Evolutionary conservation across 2,329 filamentous ascomycete genomes (phyloP).

Genomic region (Exophiala phaeomuriformis): DNA sequence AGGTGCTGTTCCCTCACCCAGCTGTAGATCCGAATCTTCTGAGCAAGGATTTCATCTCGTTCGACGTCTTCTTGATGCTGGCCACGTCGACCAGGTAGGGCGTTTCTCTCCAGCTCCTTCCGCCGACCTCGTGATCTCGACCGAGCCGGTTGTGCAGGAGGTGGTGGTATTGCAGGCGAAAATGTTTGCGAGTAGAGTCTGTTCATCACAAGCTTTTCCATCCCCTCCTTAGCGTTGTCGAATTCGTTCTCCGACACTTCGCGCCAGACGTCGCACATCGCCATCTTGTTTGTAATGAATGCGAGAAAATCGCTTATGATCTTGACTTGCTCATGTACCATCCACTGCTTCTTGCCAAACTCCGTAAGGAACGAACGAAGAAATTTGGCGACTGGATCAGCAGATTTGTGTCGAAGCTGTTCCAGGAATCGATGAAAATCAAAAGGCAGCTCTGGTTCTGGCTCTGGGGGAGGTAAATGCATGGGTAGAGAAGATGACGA

Average conservation of each 20-base stretch:
- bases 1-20: slow-evolving; percentile 92
- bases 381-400: slow-evolving; percentile 95
- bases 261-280: slow-evolving; percentile 89
- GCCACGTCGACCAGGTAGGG: slow-evolving; percentile 77
- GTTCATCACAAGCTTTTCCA: slow-evolving; percentile 99
- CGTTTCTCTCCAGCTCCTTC: slow-evolving; percentile 59
- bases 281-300: slow-evolving; percentile 98
- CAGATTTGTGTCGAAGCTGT: slow-evolving; percentile 89
- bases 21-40: slow-evolving; percentile 94
- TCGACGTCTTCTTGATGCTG: slow-evolving; percentile 99
- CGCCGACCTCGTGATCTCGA: slow-evolving; percentile 57
- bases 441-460: slow-evolving; percentile 80
- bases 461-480: slow-evolving; percentile 57
- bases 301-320: slow-evolving; percentile 94
- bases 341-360: slow-evolving; percentile 97
- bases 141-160: slow-evolving; percentile 55
- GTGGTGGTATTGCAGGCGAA: slow-evolving; percentile 80
- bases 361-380: slow-evolving; percentile 89
- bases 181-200: slow-evolving; percentile 92
- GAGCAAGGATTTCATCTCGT: slow-evolving; percentile 85
- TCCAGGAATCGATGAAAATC: slow-evolving; percentile 97
- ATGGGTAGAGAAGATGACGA: slow-evolving; percentile 9
- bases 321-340: slow-evolving; percentile 99
- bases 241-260: slow-evolving; percentile 95
- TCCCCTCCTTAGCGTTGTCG: slow-evolving; percentile 94